phyloP scores from a whole-genome alignment of 495 filamentous ascomycete genomes.

The Lepraria neglecta region DNA sequence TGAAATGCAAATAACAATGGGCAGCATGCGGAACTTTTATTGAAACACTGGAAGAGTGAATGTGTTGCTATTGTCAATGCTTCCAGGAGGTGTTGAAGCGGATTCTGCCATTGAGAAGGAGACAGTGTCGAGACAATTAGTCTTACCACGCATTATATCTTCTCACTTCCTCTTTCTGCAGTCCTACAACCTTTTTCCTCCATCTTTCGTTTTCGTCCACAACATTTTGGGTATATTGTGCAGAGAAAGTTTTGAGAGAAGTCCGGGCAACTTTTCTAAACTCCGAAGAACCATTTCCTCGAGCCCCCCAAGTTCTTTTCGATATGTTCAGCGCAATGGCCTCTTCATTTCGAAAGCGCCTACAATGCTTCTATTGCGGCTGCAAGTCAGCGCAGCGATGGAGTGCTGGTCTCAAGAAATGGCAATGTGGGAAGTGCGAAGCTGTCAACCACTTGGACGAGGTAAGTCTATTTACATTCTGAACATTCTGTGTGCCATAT shows the following conservation, averaged over 20 bases:
- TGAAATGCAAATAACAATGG: background rate
- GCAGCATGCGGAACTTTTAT: too few relatives aligned
- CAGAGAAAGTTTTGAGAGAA: background rate
- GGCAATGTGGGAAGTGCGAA: slow-evolving; percentile 67
- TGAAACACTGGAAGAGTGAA: too few relatives aligned
- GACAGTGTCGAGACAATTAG: too few relatives aligned
- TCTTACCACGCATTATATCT: background rate
- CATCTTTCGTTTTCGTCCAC: background rate
- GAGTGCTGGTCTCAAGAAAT: slow-evolving; percentile 50
- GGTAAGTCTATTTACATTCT: slow-evolving; percentile 32
- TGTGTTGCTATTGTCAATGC: too few relatives aligned
- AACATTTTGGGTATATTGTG: background rate
- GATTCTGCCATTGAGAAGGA: too few relatives aligned
- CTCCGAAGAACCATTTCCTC: slow-evolving; percentile 7
- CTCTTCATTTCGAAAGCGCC: slow-evolving; percentile 40
- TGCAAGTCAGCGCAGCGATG: slow-evolving; percentile 50
- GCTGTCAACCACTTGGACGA: slow-evolving; percentile 76
- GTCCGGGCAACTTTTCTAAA: slow-evolving; percentile 6
- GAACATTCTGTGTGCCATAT: slow-evolving; percentile 4
- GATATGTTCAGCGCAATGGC: slow-evolving; percentile 40
- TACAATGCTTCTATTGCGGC: slow-evolving; percentile 76
- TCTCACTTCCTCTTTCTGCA: background rate
- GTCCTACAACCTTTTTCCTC: background rate
- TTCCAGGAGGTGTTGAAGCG: too few relatives aligned
- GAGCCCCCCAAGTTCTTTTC: background rate